Base-by-base conservation (phyloP, 352 stramenopile species). In the Pythium phragmiticola region DNA sequence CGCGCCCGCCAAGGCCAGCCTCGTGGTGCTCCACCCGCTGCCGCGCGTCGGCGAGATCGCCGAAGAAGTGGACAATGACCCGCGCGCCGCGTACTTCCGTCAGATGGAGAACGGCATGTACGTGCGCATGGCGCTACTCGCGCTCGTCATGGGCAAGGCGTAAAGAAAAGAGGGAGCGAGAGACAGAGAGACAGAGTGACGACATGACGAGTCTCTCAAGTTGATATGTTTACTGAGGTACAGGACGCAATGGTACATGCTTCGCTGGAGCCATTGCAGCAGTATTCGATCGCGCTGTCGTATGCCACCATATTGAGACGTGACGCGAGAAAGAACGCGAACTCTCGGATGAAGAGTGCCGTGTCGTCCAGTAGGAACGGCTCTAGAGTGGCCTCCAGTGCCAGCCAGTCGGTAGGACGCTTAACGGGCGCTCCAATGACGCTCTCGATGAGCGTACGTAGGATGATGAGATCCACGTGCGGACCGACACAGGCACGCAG, bases 101-200 rank as follows among this genome's bases (percentile, higher is more conserved):
- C 96, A 99, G 80, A 97, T 97, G 88, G 84, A 96, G 72, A 98
- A 99, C 83, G 98, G 98, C 60, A 99, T 99, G 96, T 99, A 96
- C 77, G 94, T 98, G 63, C 91, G 98, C 72, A 99, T 99, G 96
- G 97, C 98, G 48, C 73, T 99, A 66, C 85, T 99, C 49, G 88
- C 95, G 33, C 82, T 99, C 9, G 82, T 99, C 21, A 69, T 98
- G 64, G 82, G 83, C 58, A 89, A 91, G 72, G 80, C 73, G 60
- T 94, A 88, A 30, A 30, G 3, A 30, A 30, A 30, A 30, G 26
- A 48, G 42, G 12, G 46, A 16, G 13, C 26, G 19, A 33, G 7
- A 52, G n/a, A 36, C 7, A 30, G 26, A 30, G 26, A 30, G 26
- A 30, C 3, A 30, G 26, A 30, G 26, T 30, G 2, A 30, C 26